Conservation (phyloP, 2,329 filamentous ascomycete genomes). For the Colletotrichum endophyticum region DNA sequence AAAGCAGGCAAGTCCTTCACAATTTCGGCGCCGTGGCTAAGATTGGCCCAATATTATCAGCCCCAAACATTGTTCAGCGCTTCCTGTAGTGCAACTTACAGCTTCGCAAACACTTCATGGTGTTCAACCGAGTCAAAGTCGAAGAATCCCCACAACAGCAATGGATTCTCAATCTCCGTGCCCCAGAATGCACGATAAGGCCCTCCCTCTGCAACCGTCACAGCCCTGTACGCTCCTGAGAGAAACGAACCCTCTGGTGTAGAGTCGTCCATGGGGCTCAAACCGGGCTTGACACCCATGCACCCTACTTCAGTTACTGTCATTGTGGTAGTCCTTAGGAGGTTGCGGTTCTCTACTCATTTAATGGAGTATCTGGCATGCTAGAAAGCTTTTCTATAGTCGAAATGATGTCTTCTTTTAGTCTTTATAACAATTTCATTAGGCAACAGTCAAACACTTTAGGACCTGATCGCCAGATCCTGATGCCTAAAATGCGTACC, state of each 20-base stretch:
- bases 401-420: neutral
- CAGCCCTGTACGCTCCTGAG: constrained; percentile 7
- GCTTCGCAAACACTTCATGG: constrained; percentile 24
- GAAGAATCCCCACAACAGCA: constrained; percentile 27
- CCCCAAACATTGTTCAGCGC: too few relatives aligned
- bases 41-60: neutral
- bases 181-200: constrained; percentile 25
- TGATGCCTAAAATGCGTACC: neutral
- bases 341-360: neutral
- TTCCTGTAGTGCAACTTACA: constrained; percentile 9
- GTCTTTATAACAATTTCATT: neutral
- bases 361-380: neutral
- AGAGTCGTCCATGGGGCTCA: constrained; percentile 22
- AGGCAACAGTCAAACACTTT: neutral
- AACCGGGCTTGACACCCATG: constrained; percentile 24
- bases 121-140: constrained; percentile 29
- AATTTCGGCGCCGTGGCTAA: constrained; percentile 21
- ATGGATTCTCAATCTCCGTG: constrained; percentile 24
- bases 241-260: constrained; percentile 23
- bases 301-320: constrained; percentile 23
- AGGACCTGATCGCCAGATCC: neutral
- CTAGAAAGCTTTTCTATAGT: neutral
- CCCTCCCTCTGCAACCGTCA: constrained; percentile 19
- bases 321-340: neutral
- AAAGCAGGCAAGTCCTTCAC: constrained; percentile 23